Conservation (phyloP, 2,329 filamentous ascomycete species). For the Hortaea werneckii region DNA sequence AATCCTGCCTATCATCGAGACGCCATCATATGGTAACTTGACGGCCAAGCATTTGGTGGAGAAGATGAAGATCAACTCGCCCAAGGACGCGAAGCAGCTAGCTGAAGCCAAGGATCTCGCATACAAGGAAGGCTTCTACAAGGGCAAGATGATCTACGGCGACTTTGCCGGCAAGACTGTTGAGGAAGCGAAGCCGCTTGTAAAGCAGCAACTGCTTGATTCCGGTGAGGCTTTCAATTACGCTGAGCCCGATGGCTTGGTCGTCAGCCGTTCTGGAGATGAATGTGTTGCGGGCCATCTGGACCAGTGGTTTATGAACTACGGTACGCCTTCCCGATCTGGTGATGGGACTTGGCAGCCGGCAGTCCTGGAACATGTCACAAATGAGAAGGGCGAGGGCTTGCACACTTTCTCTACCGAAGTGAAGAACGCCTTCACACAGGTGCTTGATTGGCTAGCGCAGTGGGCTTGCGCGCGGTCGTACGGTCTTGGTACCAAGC, state of each 20-base stretch:
- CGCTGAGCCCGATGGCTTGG: conserved; percentile 82
- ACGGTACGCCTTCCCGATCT: conserved; percentile 56
- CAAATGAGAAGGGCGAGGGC: conserved; percentile 52
- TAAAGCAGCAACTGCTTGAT: conserved; percentile 67
- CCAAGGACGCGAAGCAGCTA: conserved; percentile 85
- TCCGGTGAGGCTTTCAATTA: conserved; percentile 77
- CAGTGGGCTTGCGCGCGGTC: conserved; percentile 91
- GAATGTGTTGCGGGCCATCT: conserved; percentile 88
- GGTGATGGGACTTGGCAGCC: conserved; percentile 70
- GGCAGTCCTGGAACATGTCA: conserved; percentile 61
- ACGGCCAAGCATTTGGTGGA: conserved; percentile 77
- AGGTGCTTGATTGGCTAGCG: conserved; percentile 82
- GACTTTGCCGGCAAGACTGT: conserved; percentile 83
- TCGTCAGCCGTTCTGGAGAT: conserved; percentile 80
- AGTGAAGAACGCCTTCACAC: conserved; percentile 55
- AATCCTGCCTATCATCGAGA: conserved; percentile 80
- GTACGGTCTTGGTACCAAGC: conserved; percentile 84
- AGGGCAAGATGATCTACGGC: conserved; percentile 79
- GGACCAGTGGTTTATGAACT: conserved; percentile 97
- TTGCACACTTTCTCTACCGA: conserved; percentile 68
- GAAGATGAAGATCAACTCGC: conserved; percentile 90
- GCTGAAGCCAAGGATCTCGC: conserved; percentile 91
- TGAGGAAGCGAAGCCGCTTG: conserved; percentile 75
- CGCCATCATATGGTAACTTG: conserved; percentile 76
- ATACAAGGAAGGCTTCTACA: conserved; percentile 97